Evolutionary conservation across 2,329 filamentous ascomycete species (phyloP), one percentile per base, ranked within the genome.

Genomic region (Aureobasidium subglaciale): DNA sequence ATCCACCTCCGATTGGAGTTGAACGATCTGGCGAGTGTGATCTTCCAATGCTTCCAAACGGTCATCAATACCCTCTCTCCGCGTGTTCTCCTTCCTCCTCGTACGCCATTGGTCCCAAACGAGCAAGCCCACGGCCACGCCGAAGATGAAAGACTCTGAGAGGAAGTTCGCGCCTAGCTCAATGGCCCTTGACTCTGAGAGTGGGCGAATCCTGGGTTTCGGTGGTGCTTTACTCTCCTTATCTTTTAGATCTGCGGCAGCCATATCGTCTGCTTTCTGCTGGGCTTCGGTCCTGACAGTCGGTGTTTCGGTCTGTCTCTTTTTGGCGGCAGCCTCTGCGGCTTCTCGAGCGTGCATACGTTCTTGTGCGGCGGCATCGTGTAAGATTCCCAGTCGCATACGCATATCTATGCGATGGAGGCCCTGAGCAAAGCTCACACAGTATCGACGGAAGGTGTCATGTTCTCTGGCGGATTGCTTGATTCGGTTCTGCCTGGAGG

Each of bases 101-200:
- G 80, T 79, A 55, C 83, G 71, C 76, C 77, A 82, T 18, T 78
- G 77, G 63, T 87, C 84, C 53, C 81, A 81, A 0, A 86, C 67
- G 41, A 87, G 82, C 58, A 86, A 68, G 0, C 78, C 73, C 5
- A 81, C 82, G 1, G 81, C 84, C 11, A 87, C 84, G 4, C 76
- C 62, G 62, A 87, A 86, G 35, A 87, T 75, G 64, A 87, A 87
- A 0, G 80, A 71, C 64, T 87, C 84, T 29, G 81, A 82, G 46
- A 85, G 84, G 63, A 87, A 87, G 59, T 84, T 86, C 3, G 84
- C 84, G 3, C 84, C 84, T 34, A 80, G 78, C 64, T 87, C 84
- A 55, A 87, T 86, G 0, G 84, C 84, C 63, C 86, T 85, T 11
- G 80, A 76, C 65, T 87, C 84, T 2, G 81, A 81, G 10, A 87